Base-by-base conservation (phyloP, 1,284 basidiomycete genomes). In the Vanrija sp. region DNA sequence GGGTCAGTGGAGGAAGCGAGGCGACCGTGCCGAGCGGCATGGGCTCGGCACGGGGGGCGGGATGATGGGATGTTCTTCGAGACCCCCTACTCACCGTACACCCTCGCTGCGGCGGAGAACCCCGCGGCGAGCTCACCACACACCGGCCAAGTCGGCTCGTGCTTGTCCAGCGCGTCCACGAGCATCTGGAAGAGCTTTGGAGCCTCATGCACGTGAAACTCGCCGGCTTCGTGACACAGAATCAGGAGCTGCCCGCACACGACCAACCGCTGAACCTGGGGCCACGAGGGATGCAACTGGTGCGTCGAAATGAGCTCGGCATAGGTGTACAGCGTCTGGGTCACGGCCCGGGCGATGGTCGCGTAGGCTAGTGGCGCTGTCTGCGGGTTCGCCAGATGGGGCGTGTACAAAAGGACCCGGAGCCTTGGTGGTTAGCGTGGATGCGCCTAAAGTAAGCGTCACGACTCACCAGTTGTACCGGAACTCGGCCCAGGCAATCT, bases 281-380 rank as follows among this genome's bases (percentile, higher is more conserved):
- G 64, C 64, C 62, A 64, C 3, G 53, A 58, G 22, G 62, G 56
- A 25, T 52, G 41, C 27, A 62, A 53, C 31, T 60, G 53, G 42
- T 49, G 42, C 23, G 38, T 22, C 27, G 46, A 35, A 12, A 55
- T 51, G 18, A 61, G 52, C 42, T 61, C 60, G 31, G 45, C 25
- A 45, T 64, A 61, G 27, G 56, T 57, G 47, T 61, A 45, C 16
- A 66, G 46, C 19, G 61, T 58, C 45, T 66, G 62, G 16, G 49
- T 31, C 6, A 59, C 42, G 3, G 62, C 53, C 12, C 62, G 58
- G 4, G 54, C 48, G 14, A 66, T 42, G 0, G 54, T 51, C 5
- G 45, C 44, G 38, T 43, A 54, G 9, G 59, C 58, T 20, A 53
- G 56, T 14, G 54, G 43, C 27, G 44, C 49, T 31, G 49, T 49